Evolutionary conservation across 2,329 filamentous ascomycete species (phyloP), one percentile per base, ranked within the genome.

Genomic region (Trichoderma koningii): DNA sequence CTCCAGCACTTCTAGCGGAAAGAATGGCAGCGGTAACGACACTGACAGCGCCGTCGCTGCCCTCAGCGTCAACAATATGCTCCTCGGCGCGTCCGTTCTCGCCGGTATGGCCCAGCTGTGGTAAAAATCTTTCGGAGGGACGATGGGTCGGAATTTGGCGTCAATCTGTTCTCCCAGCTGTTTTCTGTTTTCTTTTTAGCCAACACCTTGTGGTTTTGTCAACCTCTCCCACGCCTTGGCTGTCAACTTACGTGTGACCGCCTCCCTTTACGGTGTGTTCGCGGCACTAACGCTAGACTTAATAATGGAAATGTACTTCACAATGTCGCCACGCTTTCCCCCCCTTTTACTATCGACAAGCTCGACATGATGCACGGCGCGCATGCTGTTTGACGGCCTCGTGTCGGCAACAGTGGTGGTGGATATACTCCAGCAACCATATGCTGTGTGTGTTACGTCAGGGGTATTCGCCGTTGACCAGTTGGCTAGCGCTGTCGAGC

Each of bases 91-190:
- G 60, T 81, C 78, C 67, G 76, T 79, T 63, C 68, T 84, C 51
- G 81, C 78, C 69, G 82, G 75, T 55, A 63, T 85, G 66, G 79
- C 80, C 63, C 81, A 84, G 71, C 76, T 85, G 71, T 74, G 87
- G 76, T 86, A 84, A 83, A 63, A 51, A 42, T 17, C 34, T 52
- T 48, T 55, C 21, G 23, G 65, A 70, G 63, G 68, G 69, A 73
- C 71, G 67, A 72, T 70, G 69, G 71, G 68, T 72, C 66, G 70
- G 72, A 72, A 72, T 73, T 63, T 71, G 76, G 76, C 74, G 74
- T 77, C 75, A 71, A 73, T 75, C 69, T 74, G 70, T 74, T 73
- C 70, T 71, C 67, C 67, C 70, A 69, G 69, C 72, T 74, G 70
- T 77, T 73, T 73, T 72, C 68, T 66, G 68, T 68, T 73, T 72